Percentiles rank a stretch among this genome's conserved stretches.
Conservation (phyloP, 225 moss, liverwort and hornwort species). For the Sphagnum tenellum region DNA sequence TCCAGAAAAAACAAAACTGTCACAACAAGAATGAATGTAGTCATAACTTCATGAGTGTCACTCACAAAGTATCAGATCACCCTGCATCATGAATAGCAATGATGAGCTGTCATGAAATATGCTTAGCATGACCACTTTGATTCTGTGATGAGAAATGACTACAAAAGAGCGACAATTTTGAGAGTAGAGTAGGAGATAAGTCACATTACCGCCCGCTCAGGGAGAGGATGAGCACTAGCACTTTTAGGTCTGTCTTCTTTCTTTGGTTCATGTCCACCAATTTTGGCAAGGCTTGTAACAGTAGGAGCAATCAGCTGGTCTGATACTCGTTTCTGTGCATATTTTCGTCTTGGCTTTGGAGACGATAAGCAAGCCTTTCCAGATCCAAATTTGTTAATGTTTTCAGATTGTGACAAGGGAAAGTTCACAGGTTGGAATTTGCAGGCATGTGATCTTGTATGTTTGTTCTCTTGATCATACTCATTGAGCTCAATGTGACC, state of each 20-base stretch:
- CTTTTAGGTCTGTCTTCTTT: conserved; percentile 10
- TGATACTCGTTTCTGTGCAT: conserved; percentile 21
- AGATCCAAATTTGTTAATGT: conserved; percentile 10
- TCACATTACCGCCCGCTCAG: conserved; percentile 25
- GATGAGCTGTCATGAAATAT: too few relatives aligned
- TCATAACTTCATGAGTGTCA: neutral
- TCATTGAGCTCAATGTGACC: neutral
- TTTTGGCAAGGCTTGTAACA: conserved; percentile 41
- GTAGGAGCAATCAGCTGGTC: conserved; percentile 40
- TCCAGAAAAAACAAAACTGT: neutral
- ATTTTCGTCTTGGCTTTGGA: conserved; percentile 18
- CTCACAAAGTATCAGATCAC: neutral
- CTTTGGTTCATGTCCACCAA: neutral
- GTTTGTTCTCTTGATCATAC: conserved; percentile 16
- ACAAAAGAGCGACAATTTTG: neutral
- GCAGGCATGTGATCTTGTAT: conserved; percentile 25
- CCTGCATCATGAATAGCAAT: neutral
- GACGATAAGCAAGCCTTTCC: conserved; percentile 8
- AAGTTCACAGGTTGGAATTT: conserved; percentile 7
- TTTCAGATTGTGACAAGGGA: conserved; percentile 10
- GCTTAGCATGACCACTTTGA: too few relatives aligned
- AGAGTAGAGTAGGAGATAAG: neutral
- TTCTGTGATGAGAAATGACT: too few relatives aligned
- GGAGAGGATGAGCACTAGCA: conserved; percentile 10
- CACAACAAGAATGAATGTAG: too few relatives aligned